Percentiles rank a stretch among this genome's conserved stretches.
These are phyloP conservation scores for Phylloporus scabripes DNA, from an alignment of 768 basidiomycete genomes.

Conservation along the genomic window DNA sequence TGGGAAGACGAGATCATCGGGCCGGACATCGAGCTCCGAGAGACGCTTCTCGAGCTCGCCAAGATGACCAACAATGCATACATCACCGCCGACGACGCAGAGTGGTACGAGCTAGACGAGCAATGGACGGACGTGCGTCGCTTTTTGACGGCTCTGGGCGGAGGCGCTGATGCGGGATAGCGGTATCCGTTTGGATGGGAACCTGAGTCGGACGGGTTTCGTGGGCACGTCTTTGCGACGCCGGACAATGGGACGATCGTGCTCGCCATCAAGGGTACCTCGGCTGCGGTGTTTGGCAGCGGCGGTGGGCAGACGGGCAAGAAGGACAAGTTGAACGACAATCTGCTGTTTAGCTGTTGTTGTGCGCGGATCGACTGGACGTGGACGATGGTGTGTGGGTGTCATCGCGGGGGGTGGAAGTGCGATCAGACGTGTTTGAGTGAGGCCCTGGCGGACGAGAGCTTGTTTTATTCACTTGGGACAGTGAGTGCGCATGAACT, in stretches of 20 bases:
- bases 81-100: constrained; percentile 49
- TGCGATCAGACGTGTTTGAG: constrained; percentile 81
- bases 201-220: constrained; percentile 77
- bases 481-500: constrained; percentile 49
- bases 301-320: constrained; percentile 71
- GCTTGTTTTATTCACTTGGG: constrained; percentile 85
- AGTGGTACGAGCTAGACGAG: constrained; percentile 73
- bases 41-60: constrained; percentile 74
- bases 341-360: constrained; percentile 89
- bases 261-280: constrained; percentile 91
- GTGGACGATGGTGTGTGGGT: constrained; percentile 92
- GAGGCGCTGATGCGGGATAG: neutral
- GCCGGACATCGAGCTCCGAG: constrained; percentile 73
- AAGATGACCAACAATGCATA: constrained; percentile 98
- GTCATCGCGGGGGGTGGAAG: constrained; percentile 72
- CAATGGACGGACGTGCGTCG: constrained; percentile 53
- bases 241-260: constrained; percentile 79
- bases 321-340: constrained; percentile 94
- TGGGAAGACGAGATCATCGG: constrained; percentile 64
- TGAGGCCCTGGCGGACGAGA: constrained; percentile 66
- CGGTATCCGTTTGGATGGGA: constrained; percentile 88
- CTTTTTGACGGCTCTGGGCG: neutral
- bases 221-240: constrained; percentile 88
- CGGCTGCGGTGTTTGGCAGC: constrained; percentile 65
- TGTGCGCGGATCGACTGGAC: constrained; percentile 90